Evolutionary conservation across 2,329 filamentous ascomycete genomes (phyloP).

Genomic region (Annulohypoxylon truncatum): DNA sequence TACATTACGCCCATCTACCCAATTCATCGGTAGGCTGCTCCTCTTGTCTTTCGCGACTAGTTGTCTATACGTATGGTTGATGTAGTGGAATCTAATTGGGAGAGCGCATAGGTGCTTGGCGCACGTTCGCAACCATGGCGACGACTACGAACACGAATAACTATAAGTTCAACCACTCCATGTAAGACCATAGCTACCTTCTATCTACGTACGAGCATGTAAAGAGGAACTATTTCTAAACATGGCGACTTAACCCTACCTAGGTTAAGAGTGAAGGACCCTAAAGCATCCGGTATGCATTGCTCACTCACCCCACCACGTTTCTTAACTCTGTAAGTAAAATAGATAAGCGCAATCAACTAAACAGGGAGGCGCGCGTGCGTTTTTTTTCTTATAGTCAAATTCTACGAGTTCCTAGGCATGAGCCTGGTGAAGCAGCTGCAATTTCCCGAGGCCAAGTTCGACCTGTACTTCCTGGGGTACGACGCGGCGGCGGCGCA

Average conservation of each 20-base stretch:
- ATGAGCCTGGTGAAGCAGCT: constrained; percentile 86
- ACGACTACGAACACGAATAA: constrained; percentile 77
- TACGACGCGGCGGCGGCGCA: constrained; percentile 82
- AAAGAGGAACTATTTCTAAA: constrained; percentile 21
- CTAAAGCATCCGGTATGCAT: constrained; percentile 76
- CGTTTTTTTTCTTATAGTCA: no score
- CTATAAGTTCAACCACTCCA: constrained; percentile 91
- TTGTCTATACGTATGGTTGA: not conserved
- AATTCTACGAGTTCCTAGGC: constrained; percentile 94
- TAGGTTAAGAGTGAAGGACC: constrained; percentile 95
- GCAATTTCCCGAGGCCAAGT: constrained; percentile 86
- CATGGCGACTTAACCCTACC: constrained; percentile 51
- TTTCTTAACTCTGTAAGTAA: no score
- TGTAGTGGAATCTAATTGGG: not conserved
- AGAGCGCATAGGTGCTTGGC: constrained; percentile 27
- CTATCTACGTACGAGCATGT: not conserved
- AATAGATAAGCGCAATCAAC: no score
- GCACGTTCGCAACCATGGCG: constrained; percentile 65
- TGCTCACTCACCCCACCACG: not conserved
- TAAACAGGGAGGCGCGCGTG: no score
- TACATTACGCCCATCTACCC: constrained; percentile 42
- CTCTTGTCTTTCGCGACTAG: not conserved
- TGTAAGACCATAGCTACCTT: constrained; percentile 62
- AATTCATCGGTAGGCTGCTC: constrained; percentile 29
- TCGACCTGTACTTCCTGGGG: constrained; percentile 94